These are phyloP conservation scores for Diaporthe citrichinensis DNA, from an alignment of 2,329 filamentous ascomycete species.

Conservation along the genomic window DNA sequence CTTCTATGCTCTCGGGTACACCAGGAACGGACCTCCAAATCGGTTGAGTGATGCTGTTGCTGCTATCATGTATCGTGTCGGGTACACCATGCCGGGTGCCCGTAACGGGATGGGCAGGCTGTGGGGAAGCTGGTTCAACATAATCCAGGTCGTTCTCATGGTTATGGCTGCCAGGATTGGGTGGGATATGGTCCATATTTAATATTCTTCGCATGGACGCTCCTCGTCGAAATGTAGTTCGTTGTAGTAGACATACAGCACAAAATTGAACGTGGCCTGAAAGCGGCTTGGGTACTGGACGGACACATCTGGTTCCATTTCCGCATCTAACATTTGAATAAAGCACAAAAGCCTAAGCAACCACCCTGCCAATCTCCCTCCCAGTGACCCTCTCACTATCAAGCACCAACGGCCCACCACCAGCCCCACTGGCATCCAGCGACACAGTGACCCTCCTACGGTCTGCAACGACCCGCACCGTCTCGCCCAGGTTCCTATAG, in stretches of 20 bases:
- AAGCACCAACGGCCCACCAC: conserved; percentile 76
- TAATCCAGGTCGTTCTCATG: not conserved
- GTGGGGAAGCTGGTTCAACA: conserved; percentile 1
- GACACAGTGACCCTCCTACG: conserved; percentile 80
- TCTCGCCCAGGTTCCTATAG: conserved; percentile 82
- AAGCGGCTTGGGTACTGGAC: too few relatives aligned
- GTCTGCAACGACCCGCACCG: conserved; percentile 81
- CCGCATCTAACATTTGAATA: not conserved
- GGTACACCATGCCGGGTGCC: not conserved
- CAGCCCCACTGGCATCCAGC: conserved; percentile 75
- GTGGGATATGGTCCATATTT: not conserved
- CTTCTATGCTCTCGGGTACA: not conserved
- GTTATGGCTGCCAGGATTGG: not conserved
- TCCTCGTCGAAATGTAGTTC: not conserved
- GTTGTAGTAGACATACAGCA: not conserved
- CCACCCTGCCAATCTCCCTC: conserved; percentile 50
- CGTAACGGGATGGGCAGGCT: not conserved
- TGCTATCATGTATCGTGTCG: not conserved
- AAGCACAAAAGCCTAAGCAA: conserved; percentile 48
- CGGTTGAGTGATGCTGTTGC: not conserved
- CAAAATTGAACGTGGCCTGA: too few relatives aligned
- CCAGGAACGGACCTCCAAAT: not conserved
- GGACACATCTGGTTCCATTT: not conserved
- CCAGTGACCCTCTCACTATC: conserved; percentile 66
- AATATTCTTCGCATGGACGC: not conserved